Evolutionary conservation across 768 basidiomycete genomes (phyloP).

Genomic region (Tulasnella sp.): DNA sequence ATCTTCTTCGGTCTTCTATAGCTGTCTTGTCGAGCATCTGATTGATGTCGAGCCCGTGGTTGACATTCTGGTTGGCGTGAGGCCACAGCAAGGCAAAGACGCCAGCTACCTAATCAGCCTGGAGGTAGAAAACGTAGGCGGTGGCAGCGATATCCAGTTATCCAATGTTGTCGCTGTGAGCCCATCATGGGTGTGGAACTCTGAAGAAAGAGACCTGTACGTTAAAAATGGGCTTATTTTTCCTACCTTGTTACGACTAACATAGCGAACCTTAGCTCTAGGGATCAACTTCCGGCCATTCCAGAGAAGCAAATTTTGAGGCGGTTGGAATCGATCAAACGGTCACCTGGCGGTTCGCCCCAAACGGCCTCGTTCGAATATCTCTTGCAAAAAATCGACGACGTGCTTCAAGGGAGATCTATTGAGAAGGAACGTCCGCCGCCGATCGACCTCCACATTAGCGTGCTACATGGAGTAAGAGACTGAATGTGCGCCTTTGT

Average conservation of each 20-base stretch:
- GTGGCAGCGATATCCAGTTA: slow-evolving; percentile 44
- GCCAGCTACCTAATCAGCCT: slow-evolving; percentile 28
- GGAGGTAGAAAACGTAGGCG: slow-evolving; percentile 48
- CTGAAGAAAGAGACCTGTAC: slow-evolving; percentile 33
- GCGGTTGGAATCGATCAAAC: slow-evolving; percentile 34
- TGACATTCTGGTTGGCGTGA: slow-evolving; percentile 47
- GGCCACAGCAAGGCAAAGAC: slow-evolving; percentile 40
- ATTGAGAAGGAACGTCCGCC: slow-evolving; percentile 45
- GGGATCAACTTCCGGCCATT: not conserved
- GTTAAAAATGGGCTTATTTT: not conserved
- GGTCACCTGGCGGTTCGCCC: not conserved
- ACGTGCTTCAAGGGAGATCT: slow-evolving; percentile 45
- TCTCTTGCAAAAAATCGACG: slow-evolving; percentile 48
- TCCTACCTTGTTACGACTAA: not conserved
- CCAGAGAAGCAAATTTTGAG: slow-evolving; percentile 40
- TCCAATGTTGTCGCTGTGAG: slow-evolving; percentile 63
- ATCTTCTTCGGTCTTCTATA: slow-evolving; percentile 45
- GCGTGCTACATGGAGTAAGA: slow-evolving; percentile 47
- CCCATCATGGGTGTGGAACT: slow-evolving; percentile 58
- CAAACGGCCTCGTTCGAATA: slow-evolving; percentile 38
- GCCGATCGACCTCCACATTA: slow-evolving; percentile 50
- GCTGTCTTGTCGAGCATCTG: slow-evolving; percentile 49
- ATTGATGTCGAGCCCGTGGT: slow-evolving; percentile 62
- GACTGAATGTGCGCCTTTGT: not conserved
- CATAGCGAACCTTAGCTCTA: not conserved